phyloP scores from a whole-genome alignment of 192 early-diverging fungal genomes.

The Rhizoclosmatium globosum region DNA sequence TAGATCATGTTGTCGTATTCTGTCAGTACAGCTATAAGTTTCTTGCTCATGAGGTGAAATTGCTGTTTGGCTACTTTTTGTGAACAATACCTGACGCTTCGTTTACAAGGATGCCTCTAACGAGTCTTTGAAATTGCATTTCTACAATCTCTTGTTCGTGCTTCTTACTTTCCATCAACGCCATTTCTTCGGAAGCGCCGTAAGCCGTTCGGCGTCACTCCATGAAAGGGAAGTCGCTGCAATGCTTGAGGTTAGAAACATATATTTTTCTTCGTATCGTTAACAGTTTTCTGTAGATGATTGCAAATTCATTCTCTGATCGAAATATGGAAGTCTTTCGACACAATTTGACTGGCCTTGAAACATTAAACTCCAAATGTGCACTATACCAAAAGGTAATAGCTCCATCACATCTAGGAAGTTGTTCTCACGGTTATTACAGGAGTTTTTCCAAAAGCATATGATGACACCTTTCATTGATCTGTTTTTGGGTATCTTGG shows the following conservation, averaged over 20 bases:
- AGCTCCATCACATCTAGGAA: not conserved
- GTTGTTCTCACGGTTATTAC: not conserved
- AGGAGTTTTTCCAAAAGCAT: slow-evolving; percentile 37
- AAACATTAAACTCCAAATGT: slow-evolving; percentile 25
- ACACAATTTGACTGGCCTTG: slow-evolving; percentile 34
- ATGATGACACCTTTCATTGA: slow-evolving; percentile 40
- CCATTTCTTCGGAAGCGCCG: slow-evolving; percentile 33
- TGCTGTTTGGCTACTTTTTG: not conserved
- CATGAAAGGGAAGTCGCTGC: slow-evolving; percentile 26
- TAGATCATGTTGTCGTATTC: slow-evolving; percentile 26
- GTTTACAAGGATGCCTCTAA: slow-evolving; percentile 1
- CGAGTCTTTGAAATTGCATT: slow-evolving; percentile 28
- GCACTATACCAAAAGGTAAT: slow-evolving; percentile 33
- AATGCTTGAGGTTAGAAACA: slow-evolving; percentile 25
- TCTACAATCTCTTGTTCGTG: slow-evolving; percentile 27
- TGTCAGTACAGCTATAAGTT: slow-evolving; percentile 24
- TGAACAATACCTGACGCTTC: not conserved
- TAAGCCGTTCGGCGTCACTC: not conserved
- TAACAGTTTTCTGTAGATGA: slow-evolving; percentile 4
- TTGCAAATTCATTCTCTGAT: slow-evolving; percentile 34
- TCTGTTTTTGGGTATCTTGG: slow-evolving; percentile 27
- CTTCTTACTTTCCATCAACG: slow-evolving; percentile 34
- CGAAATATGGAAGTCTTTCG: slow-evolving; percentile 39
- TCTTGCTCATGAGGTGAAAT: slow-evolving; percentile 33
- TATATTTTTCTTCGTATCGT: not conserved